Conservation (phyloP, 2,329 filamentous ascomycete genomes). For the Fusarium pseudocircinatum region DNA sequence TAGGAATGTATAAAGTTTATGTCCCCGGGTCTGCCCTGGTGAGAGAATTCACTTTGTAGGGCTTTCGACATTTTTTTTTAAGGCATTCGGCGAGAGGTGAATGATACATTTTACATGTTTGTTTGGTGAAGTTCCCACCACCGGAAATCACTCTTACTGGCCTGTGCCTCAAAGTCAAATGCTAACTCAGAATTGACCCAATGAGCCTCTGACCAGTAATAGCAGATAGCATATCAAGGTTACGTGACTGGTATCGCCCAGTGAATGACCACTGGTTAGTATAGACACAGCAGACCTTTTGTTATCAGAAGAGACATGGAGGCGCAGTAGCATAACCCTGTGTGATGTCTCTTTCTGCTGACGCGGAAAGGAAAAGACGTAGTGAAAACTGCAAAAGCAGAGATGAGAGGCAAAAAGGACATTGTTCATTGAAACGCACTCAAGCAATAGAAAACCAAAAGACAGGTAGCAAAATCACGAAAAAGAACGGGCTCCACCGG, state of each 20-base stretch:
- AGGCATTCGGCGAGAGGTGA: accelerated
- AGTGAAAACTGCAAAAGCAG: no score
- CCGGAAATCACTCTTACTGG: background rate
- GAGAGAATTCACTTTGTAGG: accelerated
- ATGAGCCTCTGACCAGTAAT: background rate
- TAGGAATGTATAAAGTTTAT: accelerated
- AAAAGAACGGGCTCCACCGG: constrained; percentile 44
- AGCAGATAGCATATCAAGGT: background rate
- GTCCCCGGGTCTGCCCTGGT: accelerated
- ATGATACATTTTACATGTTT: background rate
- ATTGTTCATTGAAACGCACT: accelerated
- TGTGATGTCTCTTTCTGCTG: accelerated
- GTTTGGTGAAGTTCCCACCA: accelerated
- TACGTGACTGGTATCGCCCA: background rate
- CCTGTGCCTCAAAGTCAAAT: accelerated
- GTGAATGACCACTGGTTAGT: background rate
- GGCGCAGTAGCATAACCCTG: accelerated
- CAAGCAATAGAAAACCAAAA: background rate
- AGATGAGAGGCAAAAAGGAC: no score
- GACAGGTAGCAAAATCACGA: accelerated
- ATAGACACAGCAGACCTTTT: background rate
- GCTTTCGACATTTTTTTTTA: accelerated
- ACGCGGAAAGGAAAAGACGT: no score
- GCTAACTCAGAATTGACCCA: no score
- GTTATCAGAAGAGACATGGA: background rate